These are phyloP conservation scores for Boletus edulis DNA, from an alignment of 768 basidiomycete species.

Conservation along the genomic window DNA sequence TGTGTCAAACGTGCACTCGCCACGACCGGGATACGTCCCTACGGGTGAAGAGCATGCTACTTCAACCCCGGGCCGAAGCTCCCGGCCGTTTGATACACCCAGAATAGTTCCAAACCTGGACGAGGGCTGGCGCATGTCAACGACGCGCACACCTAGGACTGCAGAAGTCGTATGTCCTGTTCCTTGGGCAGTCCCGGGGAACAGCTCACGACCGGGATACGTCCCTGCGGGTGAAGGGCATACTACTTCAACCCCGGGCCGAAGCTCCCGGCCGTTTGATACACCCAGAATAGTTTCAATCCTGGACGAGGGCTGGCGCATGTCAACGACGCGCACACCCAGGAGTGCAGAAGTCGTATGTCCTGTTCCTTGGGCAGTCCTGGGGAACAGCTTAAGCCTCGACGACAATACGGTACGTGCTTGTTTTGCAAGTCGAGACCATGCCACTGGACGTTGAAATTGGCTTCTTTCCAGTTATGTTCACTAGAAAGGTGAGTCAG, in stretches of 20 bases:
- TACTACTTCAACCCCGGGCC: slow-evolving; percentile 4
- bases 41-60: not conserved
- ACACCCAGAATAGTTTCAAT: slow-evolving; percentile 3
- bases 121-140: slow-evolving; percentile 42
- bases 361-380: slow-evolving; percentile 28
- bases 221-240: not conserved
- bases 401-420: slow-evolving; percentile 42
- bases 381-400: slow-evolving; percentile 31
- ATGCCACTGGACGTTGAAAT: not conserved
- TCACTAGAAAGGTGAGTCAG: slow-evolving; percentile 28
- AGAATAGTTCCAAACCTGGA: slow-evolving; percentile 10
- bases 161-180: slow-evolving; percentile 33
- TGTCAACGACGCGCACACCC: slow-evolving; percentile 43
- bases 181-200: slow-evolving; percentile 23
- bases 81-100: slow-evolving; percentile 4
- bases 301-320: slow-evolving; percentile 33
- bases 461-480: slow-evolving; percentile 18
- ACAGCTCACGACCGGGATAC: slow-evolving; percentile 6
- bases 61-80: slow-evolving; percentile 6
- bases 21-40: slow-evolving; percentile 1
- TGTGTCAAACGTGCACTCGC: slow-evolving; percentile 11
- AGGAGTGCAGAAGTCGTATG: slow-evolving; percentile 29
- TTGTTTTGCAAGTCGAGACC: not conserved
- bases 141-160: slow-evolving; percentile 35
- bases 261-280: slow-evolving; percentile 4